Conservation (phyloP, 2,329 filamentous ascomycete species). For the Cladobotryum protrusum region DNA sequence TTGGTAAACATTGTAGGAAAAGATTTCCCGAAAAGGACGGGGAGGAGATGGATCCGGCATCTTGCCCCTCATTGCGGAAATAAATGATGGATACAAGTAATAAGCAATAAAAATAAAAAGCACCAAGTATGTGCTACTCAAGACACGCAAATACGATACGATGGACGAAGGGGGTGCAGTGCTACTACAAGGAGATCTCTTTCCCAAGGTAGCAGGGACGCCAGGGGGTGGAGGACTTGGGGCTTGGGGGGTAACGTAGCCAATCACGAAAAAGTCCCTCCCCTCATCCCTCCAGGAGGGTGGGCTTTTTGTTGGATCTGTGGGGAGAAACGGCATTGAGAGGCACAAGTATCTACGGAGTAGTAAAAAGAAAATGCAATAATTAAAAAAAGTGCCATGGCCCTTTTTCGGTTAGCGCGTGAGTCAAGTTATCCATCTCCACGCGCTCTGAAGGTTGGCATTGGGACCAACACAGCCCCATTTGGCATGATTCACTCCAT, state of each 20-base stretch:
- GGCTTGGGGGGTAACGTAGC: too few species aligned
- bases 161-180: not conserved
- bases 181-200: not conserved
- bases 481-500: not conserved
- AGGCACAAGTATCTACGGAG: too few species aligned
- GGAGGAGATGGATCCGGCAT: not conserved
- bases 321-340: too few species aligned
- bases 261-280: too few species aligned
- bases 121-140: too few species aligned
- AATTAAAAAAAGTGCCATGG: too few species aligned
- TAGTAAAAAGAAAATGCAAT: not conserved
- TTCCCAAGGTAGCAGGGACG: not conserved
- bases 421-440: too few species aligned
- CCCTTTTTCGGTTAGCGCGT: too few species aligned
- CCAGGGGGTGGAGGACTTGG: not conserved
- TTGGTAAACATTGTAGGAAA: constrained; percentile 6
- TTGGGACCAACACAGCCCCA: not conserved
- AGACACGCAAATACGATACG: too few species aligned
- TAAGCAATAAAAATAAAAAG: too few species aligned
- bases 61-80: constrained; percentile 1
- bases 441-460: not conserved
- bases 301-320: too few species aligned
- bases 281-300: not conserved
- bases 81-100: not conserved
- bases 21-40: constrained; percentile 4